Base-by-base conservation (phyloP, 1,284 basidiomycete species). In the Xanthoconium separans region DNA sequence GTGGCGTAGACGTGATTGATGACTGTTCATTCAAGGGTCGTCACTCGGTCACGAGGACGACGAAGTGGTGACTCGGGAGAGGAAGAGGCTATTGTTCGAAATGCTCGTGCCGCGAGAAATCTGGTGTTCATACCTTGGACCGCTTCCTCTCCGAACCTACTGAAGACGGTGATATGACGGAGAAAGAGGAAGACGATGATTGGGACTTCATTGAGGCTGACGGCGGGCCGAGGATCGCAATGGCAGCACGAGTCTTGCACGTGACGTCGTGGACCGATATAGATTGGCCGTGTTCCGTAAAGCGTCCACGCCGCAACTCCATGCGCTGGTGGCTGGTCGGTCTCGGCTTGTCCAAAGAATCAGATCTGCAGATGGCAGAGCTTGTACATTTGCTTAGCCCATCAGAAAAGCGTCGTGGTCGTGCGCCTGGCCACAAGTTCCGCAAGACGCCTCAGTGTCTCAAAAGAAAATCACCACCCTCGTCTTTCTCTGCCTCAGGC, bases 11-110 rank as follows among this genome's bases (percentile, higher is more conserved):
- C 67, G 83, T 92, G 18, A 93, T 93, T 65, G 91, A 93, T 71
- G 91, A 90, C 12, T 93, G 93, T 69, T 92, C 89, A 33, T 93
- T 91, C 78, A 92, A 93, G 72, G 91, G 89, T 12, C 77, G 89
- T 30, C 79, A 91, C 70, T 91, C 90, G 5, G 78, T 92, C 51
- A 89, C 56, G 85, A 83, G 37, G 84, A 82, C 4, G 83, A 58
- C 0, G 62, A 68, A 47, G 77, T 41, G 80, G 74, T 42, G 75
- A 75, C 39, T 75, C 74, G 13, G 74, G 73, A 58, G 70, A 65
- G 58, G 73, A 65, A 53, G 73, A 65, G 40, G 42, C 66, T 47
- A 56, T 61, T 44, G 61, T 65, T 53, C 65, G 67, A 40, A 64
- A 59, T 47, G 42, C 64, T 42, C 72, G 76, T 45, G 86, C 22